Base-by-base conservation (phyloP, 768 basidiomycete genomes). In the Trametes gibbosa region DNA sequence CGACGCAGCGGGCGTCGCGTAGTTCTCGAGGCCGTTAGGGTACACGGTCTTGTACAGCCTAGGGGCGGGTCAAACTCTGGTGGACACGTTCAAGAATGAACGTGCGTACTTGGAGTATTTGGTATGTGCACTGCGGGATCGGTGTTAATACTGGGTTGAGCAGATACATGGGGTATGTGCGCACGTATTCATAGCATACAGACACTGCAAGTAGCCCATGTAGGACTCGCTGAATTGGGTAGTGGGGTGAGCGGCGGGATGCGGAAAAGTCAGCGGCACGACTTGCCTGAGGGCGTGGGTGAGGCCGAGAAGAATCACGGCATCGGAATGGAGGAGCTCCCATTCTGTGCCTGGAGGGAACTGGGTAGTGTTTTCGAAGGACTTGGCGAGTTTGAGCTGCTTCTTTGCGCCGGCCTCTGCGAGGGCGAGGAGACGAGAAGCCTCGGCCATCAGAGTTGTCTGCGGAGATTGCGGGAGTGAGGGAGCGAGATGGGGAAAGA, bases 121-220 rank as follows among this genome's bases (percentile, higher is more conserved):
- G 2, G 86, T 82, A 65, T 91, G 87, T 13, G 89, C 89, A 62
- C 82, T 83, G 56, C 48, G 25, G 23, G 61, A 59, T 41, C 16
- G 17, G 16, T 2, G 56, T 62, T 16, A 55, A 46, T 53, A 34
- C 1, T 23, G 1, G 23, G 39, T 39, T 37, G 57, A n/a, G 17
- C 13, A 25, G 24, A 41, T 32, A 53, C 14, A 13, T 7, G n/a
- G 21, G 34, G 12, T 32, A n/a, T 37, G 39, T 32, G 42, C 49
- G 41, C 25, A 77, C 84, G 77, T 86, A 65, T 87, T 89, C 46
- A 88, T 70, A 5, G 78, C 79, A 71, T 70, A 90, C 83, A 90
- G 77, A 75, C 88, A 90, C 64, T 90, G 88, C 8, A 90, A 65
- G 68, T 91, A 91, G 34, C 89, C 90, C 77, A 82, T 84, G 69